These are phyloP conservation scores for Alloteropsis semialata DNA, from an alignment of 176 grass and related monocot species.

Conservation along the genomic window DNA sequence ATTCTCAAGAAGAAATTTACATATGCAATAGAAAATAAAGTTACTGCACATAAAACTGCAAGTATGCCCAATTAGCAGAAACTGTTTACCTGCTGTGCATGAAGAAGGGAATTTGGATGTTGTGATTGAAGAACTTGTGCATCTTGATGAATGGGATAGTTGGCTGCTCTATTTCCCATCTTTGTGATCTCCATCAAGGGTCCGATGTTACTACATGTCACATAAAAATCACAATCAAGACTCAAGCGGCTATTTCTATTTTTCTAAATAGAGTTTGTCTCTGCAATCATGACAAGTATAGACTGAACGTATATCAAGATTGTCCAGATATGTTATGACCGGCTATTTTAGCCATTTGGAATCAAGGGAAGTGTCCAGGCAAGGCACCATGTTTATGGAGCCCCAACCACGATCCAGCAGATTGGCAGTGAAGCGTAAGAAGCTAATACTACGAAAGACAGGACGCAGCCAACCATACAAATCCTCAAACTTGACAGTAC, in stretches of 20 bases:
- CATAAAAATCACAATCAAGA: conserved; percentile 37
- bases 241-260: background rate
- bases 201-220: conserved; percentile 64
- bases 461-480: background rate
- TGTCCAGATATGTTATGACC: conserved; percentile 16
- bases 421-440: background rate
- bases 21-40: background rate
- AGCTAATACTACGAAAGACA: background rate
- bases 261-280: background rate
- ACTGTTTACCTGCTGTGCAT: conserved; percentile 61
- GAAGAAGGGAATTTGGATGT: conserved; percentile 71
- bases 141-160: conserved; percentile 71
- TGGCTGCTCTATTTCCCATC: conserved; percentile 53
- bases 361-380: background rate
- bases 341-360: conserved; percentile 8
- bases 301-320: conserved; percentile 3
- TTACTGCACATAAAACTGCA: conserved; percentile 15
- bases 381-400: background rate
- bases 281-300: conserved; percentile 11
- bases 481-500: background rate
- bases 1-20: background rate
- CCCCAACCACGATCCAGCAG: background rate
- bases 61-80: conserved; percentile 19
- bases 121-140: conserved; percentile 56
- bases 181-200: conserved; percentile 72